phyloP scores from a whole-genome alignment of 1,139 yeast genomes.

The Diutina ranongensis region DNA sequence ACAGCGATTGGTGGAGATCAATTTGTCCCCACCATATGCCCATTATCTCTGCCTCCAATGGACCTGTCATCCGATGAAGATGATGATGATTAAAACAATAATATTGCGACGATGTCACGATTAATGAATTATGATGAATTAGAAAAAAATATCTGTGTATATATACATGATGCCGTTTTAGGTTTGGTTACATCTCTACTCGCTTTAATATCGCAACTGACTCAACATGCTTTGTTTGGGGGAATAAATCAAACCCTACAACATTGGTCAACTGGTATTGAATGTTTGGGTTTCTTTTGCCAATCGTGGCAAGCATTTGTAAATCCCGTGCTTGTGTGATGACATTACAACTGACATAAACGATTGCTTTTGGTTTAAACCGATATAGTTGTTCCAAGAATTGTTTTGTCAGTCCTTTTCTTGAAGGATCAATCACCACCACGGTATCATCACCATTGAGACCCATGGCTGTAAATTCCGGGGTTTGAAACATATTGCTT shows the following conservation, averaged over 20 bases:
- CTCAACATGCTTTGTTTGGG: slow-evolving; percentile 39
- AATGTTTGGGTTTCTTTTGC: slow-evolving; percentile 9
- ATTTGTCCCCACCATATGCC: slow-evolving; percentile 8
- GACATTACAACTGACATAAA: slow-evolving; percentile 36
- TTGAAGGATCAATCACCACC: slow-evolving; percentile 35
- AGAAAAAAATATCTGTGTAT: neutral
- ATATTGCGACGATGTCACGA: neutral
- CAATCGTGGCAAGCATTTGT: slow-evolving; percentile 18
- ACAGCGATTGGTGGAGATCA: neutral
- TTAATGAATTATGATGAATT: neutral
- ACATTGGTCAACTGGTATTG: slow-evolving; percentile 22
- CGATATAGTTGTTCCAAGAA: slow-evolving; percentile 26
- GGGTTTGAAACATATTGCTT: slow-evolving; percentile 21
- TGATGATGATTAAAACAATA: neutral
- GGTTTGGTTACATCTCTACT: neutral
- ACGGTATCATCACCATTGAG: slow-evolving; percentile 20
- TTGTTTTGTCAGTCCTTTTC: slow-evolving; percentile 27
- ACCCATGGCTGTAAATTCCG: slow-evolving; percentile 13
- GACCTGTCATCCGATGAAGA: slow-evolving; percentile 4
- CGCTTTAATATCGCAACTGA: slow-evolving; percentile 28
- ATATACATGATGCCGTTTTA: neutral
- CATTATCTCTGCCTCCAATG: slow-evolving; percentile 10
- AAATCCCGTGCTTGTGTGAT: slow-evolving; percentile 37
- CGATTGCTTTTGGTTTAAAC: slow-evolving; percentile 26
- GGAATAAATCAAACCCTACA: slow-evolving; percentile 35